A percentile compares a stretch with the other conserved stretches of the same genome.
These are phyloP conservation scores for Trebouxia sp. DNA, from an alignment of 139 green algal species.

Conservation along the genomic window DNA sequence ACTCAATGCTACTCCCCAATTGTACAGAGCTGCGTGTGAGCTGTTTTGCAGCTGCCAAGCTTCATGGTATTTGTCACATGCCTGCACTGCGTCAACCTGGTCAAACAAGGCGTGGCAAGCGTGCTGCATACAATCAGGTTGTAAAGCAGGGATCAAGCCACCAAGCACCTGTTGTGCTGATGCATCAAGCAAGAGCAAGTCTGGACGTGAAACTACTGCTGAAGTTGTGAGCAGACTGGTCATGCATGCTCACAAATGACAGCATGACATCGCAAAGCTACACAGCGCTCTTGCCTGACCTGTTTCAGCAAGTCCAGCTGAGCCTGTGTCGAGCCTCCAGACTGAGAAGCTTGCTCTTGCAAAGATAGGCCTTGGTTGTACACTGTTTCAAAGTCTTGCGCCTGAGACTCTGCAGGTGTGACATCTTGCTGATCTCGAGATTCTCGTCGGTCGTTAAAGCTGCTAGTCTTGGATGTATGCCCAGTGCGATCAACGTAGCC, in stretches of 20 bases:
- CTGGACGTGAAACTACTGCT: too few relatives aligned
- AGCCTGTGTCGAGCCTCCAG: background rate
- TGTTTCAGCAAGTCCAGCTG: constrained; percentile 50
- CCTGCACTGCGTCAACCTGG: constrained; percentile 36
- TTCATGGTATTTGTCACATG: constrained; percentile 59
- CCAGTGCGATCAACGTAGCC: constrained; percentile 11
- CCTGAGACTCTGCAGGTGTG: background rate
- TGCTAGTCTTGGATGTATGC: constrained; percentile 21
- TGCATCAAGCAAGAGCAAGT: background rate
- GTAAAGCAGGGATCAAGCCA: background rate
- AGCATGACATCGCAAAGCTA: background rate
- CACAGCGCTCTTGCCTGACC: constrained; percentile 23
- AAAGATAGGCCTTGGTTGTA: constrained; percentile 75
- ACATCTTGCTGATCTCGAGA: constrained; percentile 39
- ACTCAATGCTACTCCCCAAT: constrained; percentile 76
- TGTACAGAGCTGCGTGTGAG: constrained; percentile 68
- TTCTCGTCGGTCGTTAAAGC: constrained; percentile 15
- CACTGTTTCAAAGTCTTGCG: constrained; percentile 53
- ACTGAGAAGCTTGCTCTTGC: constrained; percentile 60
- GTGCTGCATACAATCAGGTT: background rate
- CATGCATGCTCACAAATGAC: background rate
- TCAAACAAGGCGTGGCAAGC: background rate
- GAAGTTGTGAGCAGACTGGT: background rate
- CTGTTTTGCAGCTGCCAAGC: constrained; percentile 40
- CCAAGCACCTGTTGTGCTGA: background rate